Conservation (phyloP, 2,329 filamentous ascomycete genomes). For the Colletotrichum magnum region DNA sequence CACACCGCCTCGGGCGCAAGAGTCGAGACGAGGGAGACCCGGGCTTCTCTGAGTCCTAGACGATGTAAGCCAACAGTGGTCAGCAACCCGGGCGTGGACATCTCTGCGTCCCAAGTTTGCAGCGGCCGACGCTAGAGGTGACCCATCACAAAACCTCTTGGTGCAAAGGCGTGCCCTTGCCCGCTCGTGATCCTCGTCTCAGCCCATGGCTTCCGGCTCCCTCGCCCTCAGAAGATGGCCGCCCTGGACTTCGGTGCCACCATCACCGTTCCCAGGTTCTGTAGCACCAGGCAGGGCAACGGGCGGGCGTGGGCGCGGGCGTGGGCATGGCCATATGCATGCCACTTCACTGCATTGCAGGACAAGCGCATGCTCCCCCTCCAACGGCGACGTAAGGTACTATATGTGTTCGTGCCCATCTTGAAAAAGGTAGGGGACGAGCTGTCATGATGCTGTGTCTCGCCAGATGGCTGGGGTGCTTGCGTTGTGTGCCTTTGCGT, state of each 20-base stretch:
- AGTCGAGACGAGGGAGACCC: slow-evolving; percentile 15
- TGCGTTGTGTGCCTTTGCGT: slow-evolving; percentile 1
- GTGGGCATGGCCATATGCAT: slow-evolving; percentile 11
- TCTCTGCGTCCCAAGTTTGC: not conserved
- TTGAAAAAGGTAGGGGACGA: not conserved
- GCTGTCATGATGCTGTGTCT: slow-evolving; percentile 34
- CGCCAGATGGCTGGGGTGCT: slow-evolving; percentile 26
- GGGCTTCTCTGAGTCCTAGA: not conserved
- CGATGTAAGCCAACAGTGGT: not conserved
- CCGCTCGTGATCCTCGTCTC: not conserved
- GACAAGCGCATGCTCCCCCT: slow-evolving; percentile 5
- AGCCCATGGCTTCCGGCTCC: not conserved
- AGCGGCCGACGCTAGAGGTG: slow-evolving; percentile 15
- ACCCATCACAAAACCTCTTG: slow-evolving; percentile 16
- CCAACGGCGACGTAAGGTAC: slow-evolving; percentile 1
- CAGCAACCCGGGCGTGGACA: not conserved
- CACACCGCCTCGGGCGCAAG: slow-evolving; percentile 26
- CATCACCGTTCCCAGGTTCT: slow-evolving; percentile 14
- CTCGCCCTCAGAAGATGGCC: not conserved
- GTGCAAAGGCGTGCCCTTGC: not conserved
- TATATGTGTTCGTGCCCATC: not conserved
- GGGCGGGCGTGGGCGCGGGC: not conserved
- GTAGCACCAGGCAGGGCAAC: slow-evolving; percentile 12
- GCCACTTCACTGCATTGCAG: slow-evolving; percentile 22
- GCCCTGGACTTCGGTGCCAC: slow-evolving; percentile 2